These are phyloP conservation scores for Chlorociboria aeruginascens DNA, from an alignment of 495 filamentous ascomycete species.

Conservation along the genomic window DNA sequence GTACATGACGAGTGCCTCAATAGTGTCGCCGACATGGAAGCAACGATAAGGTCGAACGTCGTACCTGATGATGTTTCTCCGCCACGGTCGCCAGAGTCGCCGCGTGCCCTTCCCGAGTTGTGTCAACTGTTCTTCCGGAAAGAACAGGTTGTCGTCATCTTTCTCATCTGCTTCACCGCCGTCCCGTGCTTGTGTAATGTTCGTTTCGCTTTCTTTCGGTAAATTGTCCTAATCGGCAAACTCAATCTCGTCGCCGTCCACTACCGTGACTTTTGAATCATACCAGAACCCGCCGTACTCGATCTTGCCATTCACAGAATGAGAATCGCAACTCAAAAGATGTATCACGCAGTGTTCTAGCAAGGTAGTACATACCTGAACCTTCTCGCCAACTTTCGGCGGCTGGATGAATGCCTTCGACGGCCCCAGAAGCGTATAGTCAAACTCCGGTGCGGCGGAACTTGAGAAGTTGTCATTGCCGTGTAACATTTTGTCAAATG, in stretches of 20 bases:
- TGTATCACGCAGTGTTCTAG: no score
- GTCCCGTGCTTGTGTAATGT: slow-evolving; percentile 16
- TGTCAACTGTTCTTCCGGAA: slow-evolving; percentile 19
- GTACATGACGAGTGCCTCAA: slow-evolving; percentile 17
- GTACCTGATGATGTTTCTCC: slow-evolving; percentile 15
- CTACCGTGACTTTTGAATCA: slow-evolving; percentile 16
- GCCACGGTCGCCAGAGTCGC: slow-evolving; percentile 17
- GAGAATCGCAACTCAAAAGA: no score
- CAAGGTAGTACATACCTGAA: no score
- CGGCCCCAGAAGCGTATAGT: no score
- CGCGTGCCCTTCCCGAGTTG: slow-evolving; percentile 17
- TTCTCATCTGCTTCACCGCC: slow-evolving; percentile 16
- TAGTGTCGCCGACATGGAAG: slow-evolving; percentile 16
- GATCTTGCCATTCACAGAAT: no score
- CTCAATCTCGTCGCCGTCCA: slow-evolving; percentile 18
- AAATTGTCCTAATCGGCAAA: slow-evolving; percentile 16
- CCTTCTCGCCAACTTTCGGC: no score
- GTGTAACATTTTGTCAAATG: no score
- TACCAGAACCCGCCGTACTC: no score
- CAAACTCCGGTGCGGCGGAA: no score
- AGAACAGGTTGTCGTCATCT: slow-evolving; percentile 16
- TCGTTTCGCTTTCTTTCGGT: slow-evolving; percentile 5
- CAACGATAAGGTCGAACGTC: slow-evolving; percentile 19
- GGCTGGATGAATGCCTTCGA: no score
- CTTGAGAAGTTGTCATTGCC: no score